Conservation (phyloP, 2,329 filamentous ascomycete genomes). For the Venturiaceae sp. region DNA sequence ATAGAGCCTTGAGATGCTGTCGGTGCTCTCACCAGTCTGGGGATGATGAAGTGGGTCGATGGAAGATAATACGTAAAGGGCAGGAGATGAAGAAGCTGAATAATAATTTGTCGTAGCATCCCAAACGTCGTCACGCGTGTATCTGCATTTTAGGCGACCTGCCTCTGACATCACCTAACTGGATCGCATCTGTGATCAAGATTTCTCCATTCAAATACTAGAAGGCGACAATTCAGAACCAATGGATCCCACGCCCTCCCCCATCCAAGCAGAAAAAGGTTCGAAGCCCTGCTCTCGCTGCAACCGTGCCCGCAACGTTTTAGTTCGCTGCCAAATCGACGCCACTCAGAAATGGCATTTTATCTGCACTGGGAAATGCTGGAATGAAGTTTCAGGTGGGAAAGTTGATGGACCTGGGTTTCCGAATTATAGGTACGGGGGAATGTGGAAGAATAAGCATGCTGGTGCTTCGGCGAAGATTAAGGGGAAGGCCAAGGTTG, state of each 20-base stretch:
- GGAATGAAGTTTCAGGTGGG: constrained; percentile 33
- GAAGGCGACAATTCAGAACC: too few species aligned
- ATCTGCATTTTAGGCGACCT: too few species aligned
- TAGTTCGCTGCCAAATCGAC: constrained; percentile 35
- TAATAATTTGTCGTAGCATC: too few species aligned
- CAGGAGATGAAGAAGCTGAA: too few species aligned
- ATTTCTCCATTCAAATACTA: too few species aligned
- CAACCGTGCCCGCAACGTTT: constrained; percentile 23
- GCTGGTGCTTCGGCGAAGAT: constrained; percentile 1
- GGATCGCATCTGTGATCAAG: too few species aligned
- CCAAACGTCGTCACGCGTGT: too few species aligned
- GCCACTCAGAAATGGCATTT: constrained; percentile 30
- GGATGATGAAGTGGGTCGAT: too few species aligned
- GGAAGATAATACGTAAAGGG: too few species aligned
- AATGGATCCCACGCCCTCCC: neutral
- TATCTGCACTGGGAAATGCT: constrained; percentile 33
- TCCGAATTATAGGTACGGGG: neutral
- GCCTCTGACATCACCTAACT: too few species aligned
- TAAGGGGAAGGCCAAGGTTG: neutral
- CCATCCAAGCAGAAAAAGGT: constrained; percentile 7
- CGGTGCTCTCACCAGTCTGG: too few species aligned
- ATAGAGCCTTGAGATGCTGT: too few species aligned
- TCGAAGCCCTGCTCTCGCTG: constrained; percentile 32
- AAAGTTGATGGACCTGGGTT: constrained; percentile 25
- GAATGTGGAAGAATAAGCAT: constrained; percentile 4